phyloP scores from a whole-genome alignment of 1,284 basidiomycete species.

The Heterobasidion parviporum region DNA sequence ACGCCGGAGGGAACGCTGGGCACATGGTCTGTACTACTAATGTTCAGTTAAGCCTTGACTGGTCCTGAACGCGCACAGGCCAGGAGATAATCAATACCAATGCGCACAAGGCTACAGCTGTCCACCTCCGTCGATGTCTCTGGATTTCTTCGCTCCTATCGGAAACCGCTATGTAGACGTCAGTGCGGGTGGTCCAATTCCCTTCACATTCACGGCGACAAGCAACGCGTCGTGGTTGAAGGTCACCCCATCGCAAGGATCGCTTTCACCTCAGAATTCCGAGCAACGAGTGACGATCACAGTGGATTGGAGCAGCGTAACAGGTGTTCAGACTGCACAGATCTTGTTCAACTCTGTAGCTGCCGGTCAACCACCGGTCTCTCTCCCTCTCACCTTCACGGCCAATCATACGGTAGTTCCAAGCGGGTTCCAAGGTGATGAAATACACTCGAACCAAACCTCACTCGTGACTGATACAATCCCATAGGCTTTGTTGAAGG shows the following conservation, averaged over 20 bases:
- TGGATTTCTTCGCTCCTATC: slow-evolving; percentile 49
- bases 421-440: slow-evolving; percentile 38
- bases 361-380: slow-evolving; percentile 25
- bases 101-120: slow-evolving; percentile 44
- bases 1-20: slow-evolving; percentile 51
- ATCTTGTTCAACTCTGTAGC: slow-evolving; percentile 42
- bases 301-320: slow-evolving; percentile 54
- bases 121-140: slow-evolving; percentile 37
- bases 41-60: not conserved
- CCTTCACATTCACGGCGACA: slow-evolving; percentile 48
- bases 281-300: slow-evolving; percentile 49
- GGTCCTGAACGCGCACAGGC: slow-evolving; percentile 27
- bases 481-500: slow-evolving; percentile 57
- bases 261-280: slow-evolving; percentile 37
- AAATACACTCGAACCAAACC: not conserved
- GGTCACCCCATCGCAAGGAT: slow-evolving; percentile 37
- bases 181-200: slow-evolving; percentile 47
- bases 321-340: slow-evolving; percentile 30
- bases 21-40: slow-evolving; percentile 36
- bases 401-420: slow-evolving; percentile 32
- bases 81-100: slow-evolving; percentile 51
- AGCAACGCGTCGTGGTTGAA: slow-evolving; percentile 47
- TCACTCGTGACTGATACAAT: not conserved
- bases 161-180: slow-evolving; percentile 51
- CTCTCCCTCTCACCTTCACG: slow-evolving; percentile 30